Percentiles rank a stretch among this genome's conserved stretches.
Conservation (phyloP, 331 rosid genomes). For the Stylosanthes scabra region DNA sequence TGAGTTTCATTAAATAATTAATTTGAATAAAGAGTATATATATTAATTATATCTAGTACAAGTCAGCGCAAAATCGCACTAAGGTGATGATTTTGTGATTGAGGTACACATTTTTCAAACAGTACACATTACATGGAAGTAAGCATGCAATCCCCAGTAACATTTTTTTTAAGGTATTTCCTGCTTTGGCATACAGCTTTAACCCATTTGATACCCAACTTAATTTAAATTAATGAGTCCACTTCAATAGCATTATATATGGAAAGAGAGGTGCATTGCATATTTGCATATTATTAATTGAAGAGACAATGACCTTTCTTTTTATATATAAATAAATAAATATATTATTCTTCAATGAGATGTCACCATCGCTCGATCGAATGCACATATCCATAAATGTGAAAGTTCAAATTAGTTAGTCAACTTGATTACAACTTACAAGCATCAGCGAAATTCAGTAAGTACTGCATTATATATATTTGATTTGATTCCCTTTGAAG, state of each 20-base stretch:
- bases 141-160: conserved; percentile 30
- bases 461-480: conserved; percentile 64
- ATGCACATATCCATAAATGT: conserved; percentile 39
- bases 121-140: conserved; percentile 1
- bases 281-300: conserved; percentile 9
- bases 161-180: conserved; percentile 35
- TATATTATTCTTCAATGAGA: conserved; percentile 40
- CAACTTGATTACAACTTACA: conserved; percentile 63
- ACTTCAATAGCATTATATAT: conserved; percentile 32
- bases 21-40: conserved; percentile 4
- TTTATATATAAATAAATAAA: too few relatives aligned
- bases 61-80: conserved; percentile 37
- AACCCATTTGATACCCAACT: conserved; percentile 37
- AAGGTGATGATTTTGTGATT: conserved; percentile 15
- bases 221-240: conserved; percentile 38
- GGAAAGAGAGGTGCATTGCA: conserved; percentile 34
- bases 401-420: conserved; percentile 53
- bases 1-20: conserved; percentile 20
- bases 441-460: conserved; percentile 74
- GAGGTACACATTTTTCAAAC: conserved; percentile 22
- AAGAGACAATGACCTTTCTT: conserved; percentile 10
- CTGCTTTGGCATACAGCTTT: conserved; percentile 53
- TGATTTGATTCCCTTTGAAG: conserved; percentile 56
- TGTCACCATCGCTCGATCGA: conserved; percentile 37
- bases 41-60: neutral